Evolutionary conservation across 2,329 filamentous ascomycete species (phyloP).

Genomic region (Cyphellophora europaea): DNA sequence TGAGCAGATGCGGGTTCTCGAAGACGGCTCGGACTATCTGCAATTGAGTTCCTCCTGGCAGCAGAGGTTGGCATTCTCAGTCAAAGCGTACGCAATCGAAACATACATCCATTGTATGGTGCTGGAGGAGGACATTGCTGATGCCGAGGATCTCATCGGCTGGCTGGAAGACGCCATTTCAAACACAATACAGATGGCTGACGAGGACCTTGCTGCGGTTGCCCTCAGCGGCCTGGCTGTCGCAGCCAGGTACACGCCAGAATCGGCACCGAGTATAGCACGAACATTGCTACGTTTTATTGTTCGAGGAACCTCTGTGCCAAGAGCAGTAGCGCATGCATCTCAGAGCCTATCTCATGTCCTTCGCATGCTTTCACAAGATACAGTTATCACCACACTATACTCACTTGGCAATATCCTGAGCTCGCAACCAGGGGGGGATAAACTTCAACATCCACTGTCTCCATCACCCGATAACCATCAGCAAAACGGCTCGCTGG

Average conservation of each 20-base stretch:
- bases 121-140: constrained; percentile 71
- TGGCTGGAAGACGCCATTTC: constrained; percentile 80
- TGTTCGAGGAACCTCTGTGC: constrained; percentile 67
- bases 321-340: constrained; percentile 62
- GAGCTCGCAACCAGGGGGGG: constrained; percentile 55
- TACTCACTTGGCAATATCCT: constrained; percentile 96
- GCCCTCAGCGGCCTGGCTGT: constrained; percentile 76
- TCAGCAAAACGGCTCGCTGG: constrained; percentile 11
- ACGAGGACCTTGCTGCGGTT: constrained; percentile 64
- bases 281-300: constrained; percentile 77
- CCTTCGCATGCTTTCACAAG: constrained; percentile 73
- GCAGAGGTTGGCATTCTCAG: constrained; percentile 73
- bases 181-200: constrained; percentile 73
- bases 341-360: constrained; percentile 78
- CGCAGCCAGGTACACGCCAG: constrained; percentile 64
- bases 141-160: constrained; percentile 65
- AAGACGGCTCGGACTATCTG: constrained; percentile 83
- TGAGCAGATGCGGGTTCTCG: constrained; percentile 77
- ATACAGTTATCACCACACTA: constrained; percentile 86
- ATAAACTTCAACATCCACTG: constrained; percentile 30
- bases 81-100: constrained; percentile 73
- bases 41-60: constrained; percentile 78
- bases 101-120: constrained; percentile 79
- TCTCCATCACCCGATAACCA: constrained; percentile 17
- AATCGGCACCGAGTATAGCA: constrained; percentile 65